phyloP scores from a whole-genome alignment of 495 filamentous ascomycete genomes.

The Oidiodendron maius region DNA sequence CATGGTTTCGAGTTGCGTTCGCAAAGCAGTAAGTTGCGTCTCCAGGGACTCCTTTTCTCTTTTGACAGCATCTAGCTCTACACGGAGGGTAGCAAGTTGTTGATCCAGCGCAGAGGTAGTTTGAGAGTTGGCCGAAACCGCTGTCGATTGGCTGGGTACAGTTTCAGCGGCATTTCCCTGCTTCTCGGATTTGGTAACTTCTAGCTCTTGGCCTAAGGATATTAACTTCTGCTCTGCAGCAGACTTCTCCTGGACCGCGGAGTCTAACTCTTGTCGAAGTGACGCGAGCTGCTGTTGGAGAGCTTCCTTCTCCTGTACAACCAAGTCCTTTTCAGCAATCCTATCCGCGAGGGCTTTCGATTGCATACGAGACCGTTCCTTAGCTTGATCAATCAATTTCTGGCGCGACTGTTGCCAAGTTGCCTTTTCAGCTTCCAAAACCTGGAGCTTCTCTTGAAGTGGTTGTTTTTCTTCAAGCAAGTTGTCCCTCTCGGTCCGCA shows the following conservation, averaged over 20 bases:
- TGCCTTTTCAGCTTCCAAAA: slow-evolving; percentile 40
- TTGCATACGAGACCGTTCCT: slow-evolving; percentile 36
- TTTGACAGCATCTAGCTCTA: slow-evolving; percentile 26
- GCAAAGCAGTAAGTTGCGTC: slow-evolving; percentile 37
- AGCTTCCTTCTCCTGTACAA: slow-evolving; percentile 30
- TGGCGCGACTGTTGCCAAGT: slow-evolving; percentile 34
- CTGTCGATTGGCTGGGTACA: no score
- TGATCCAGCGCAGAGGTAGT: slow-evolving; percentile 11
- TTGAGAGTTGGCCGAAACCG: neutral
- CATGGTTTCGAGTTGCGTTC: slow-evolving; percentile 40
- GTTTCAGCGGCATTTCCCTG: slow-evolving; percentile 13
- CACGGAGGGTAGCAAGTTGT: slow-evolving; percentile 22
- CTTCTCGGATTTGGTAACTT: slow-evolving; percentile 16
- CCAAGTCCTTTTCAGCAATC: slow-evolving; percentile 24
- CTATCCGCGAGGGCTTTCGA: slow-evolving; percentile 36
- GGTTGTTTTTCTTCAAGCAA: slow-evolving; percentile 50
- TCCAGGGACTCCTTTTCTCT: slow-evolving; percentile 24
- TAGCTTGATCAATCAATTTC: slow-evolving; percentile 41
- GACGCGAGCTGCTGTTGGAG: slow-evolving; percentile 29
- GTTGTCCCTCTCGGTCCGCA: slow-evolving; percentile 69
- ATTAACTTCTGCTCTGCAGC: slow-evolving; percentile 16
- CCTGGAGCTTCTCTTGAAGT: slow-evolving; percentile 50
- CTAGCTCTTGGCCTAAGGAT: slow-evolving; percentile 16
- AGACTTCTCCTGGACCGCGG: slow-evolving; percentile 18
- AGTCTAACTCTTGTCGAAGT: slow-evolving; percentile 29